Base-by-base conservation (phyloP, 1,284 basidiomycete genomes). In the Fomitopsis pinicola region DNA sequence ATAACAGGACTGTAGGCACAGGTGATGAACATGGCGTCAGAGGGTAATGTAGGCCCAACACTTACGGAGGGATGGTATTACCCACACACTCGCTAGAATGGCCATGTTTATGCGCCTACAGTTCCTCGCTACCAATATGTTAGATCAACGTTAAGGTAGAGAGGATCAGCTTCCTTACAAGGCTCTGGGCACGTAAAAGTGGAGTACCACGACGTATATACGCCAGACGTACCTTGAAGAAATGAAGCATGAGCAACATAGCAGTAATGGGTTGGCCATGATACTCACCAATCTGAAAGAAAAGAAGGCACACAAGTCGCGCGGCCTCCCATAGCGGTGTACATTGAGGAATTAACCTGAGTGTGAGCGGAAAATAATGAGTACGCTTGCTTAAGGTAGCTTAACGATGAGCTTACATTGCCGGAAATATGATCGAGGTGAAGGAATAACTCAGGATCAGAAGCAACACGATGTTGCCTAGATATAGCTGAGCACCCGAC, bases 281-380 rank as follows among this genome's bases (percentile, higher is more conserved):
- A 15, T 53, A 8, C 45, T 12, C 59, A 83, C 83, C 81, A n/a
- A 80, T 72, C 59, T 88, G 86, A 19, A 73, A 67, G 15, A 81
- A 54, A 7, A 84, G 65, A 19, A 87, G 70, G 58, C 84, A 76
- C 8, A 80, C 58, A 38, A 84, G 69, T 28, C 86, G 77, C 17
- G 82, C 84, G 5, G 75, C 78, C 67, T 88, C 87, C 17, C 87
- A 72, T 82, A 82, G 87, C 9, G 76, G 67, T 52, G 82, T 77
- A 63, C 87, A 88, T 58, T 76, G 64, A 9, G 78, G 68, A n/a
- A 86, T 64, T 9, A 86, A 69, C 63, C 86, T 87, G 33, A 1
- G 4, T 28, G 38, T 33, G 15, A 8, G 38, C 38, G 14, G 35
- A 28, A n/a, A 14, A 42, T 12, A 19, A 46, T 14, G 28, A 50